A percentile compares a stretch with the other conserved stretches of the same genome.
phyloP scores from a whole-genome alignment of 2,329 filamentous ascomycete species.

The Monilinia laxa region DNA sequence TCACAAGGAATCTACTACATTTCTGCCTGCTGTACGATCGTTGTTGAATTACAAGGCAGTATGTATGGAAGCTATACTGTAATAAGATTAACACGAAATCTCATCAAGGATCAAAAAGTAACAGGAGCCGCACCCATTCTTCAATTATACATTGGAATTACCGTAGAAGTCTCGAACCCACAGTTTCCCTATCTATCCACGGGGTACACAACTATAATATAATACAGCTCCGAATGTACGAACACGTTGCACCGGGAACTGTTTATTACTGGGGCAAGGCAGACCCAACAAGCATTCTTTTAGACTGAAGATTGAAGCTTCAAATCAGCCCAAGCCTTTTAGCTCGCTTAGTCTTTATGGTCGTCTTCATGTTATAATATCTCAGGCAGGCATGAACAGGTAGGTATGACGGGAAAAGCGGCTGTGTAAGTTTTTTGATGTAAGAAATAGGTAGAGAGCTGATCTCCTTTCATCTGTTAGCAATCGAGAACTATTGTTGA shows the following conservation, averaged over 20 bases:
- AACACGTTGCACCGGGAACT: not conserved
- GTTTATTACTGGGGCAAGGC: conserved; percentile 18
- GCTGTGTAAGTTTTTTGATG: conserved; percentile 14
- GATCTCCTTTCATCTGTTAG: not conserved
- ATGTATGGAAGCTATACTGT: too few species aligned
- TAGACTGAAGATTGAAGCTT: not conserved
- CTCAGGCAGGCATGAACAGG: not conserved
- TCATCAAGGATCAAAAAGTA: too few species aligned
- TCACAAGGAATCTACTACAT: too few species aligned
- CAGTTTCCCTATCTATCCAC: too few species aligned
- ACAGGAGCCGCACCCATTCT: too few species aligned
- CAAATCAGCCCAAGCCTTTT: conserved; percentile 7
- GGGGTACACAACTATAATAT: not conserved
- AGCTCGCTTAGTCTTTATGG: not conserved
- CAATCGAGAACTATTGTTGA: not conserved
- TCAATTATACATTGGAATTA: too few species aligned
- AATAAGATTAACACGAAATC: too few species aligned
- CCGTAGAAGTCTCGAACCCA: too few species aligned
- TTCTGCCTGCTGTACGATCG: too few species aligned
- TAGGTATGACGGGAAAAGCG: conserved; percentile 6
- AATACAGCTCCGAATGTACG: not conserved
- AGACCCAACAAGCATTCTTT: conserved; percentile 17
- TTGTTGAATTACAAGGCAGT: too few species aligned
- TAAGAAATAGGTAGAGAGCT: not conserved
- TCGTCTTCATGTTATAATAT: not conserved